phyloP scores from a whole-genome alignment of 192 early-diverging fungal species.

The Podila epigama region DNA sequence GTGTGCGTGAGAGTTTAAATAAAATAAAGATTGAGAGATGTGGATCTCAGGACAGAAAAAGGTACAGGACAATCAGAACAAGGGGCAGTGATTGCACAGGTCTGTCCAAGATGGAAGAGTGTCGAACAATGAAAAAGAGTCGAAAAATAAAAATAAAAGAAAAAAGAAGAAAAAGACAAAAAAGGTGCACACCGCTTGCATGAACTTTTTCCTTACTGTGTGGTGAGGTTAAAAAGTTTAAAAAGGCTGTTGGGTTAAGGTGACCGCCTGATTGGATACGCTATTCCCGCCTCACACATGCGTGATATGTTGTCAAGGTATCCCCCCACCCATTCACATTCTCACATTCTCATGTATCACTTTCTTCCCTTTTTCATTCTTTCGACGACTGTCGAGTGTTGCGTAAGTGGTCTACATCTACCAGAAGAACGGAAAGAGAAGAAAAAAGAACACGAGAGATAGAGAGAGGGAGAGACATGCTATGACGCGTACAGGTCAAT shows the following conservation, averaged over 20 bases:
- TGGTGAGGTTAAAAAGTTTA: too few relatives aligned
- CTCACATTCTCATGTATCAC: background rate
- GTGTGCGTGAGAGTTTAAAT: background rate
- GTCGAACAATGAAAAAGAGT: background rate
- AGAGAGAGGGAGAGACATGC: background rate
- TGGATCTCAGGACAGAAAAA: too few relatives aligned
- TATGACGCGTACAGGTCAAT: slow-evolving; percentile 51
- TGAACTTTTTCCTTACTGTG: background rate
- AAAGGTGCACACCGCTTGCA: background rate
- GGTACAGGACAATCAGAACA: background rate
- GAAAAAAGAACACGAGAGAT: background rate
- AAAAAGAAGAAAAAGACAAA: background rate
- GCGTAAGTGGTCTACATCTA: too few relatives aligned
- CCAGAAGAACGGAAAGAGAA: too few relatives aligned
- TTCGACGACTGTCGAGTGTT: too few relatives aligned
- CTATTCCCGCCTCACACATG: background rate
- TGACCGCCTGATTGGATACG: too few relatives aligned
- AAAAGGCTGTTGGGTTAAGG: too few relatives aligned
- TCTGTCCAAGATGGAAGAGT: background rate
- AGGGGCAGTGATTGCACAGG: background rate
- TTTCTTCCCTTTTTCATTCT: background rate
- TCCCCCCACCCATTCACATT: background rate
- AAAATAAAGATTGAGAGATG: background rate
- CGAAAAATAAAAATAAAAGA: background rate
- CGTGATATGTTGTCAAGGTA: background rate